phyloP scores from a whole-genome alignment of 1,284 basidiomycete genomes.

The Apiotrichum gracile region DNA sequence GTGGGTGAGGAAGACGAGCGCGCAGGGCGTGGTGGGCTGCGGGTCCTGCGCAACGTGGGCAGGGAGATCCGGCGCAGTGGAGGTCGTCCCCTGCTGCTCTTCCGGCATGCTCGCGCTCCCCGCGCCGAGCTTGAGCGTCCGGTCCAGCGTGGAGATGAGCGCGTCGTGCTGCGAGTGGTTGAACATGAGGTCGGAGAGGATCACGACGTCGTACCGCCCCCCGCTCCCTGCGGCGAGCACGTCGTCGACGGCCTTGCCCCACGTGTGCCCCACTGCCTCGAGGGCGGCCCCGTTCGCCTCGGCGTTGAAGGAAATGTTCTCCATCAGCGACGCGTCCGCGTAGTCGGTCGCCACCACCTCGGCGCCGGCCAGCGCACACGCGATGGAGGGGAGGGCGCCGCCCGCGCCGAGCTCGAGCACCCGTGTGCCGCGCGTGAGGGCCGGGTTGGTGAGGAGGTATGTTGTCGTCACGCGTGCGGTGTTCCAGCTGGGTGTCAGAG shows the following conservation, averaged over 20 bases:
- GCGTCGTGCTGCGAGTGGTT: slow-evolving; percentile 66
- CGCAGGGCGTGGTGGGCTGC: slow-evolving; percentile 49
- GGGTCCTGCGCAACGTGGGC: neutral
- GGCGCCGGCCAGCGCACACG: slow-evolving; percentile 65
- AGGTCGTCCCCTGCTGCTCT: neutral
- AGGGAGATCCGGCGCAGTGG: slow-evolving; percentile 1
- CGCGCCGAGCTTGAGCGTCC: slow-evolving; percentile 42
- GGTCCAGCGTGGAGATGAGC: slow-evolving; percentile 68
- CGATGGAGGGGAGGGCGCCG: slow-evolving; percentile 77
- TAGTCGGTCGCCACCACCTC: slow-evolving; percentile 77
- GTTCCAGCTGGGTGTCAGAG: slow-evolving; percentile 65
- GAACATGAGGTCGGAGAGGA: slow-evolving; percentile 74
- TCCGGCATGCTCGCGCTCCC: neutral
- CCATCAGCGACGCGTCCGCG: slow-evolving; percentile 71
- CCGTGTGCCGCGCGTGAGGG: slow-evolving; percentile 43
- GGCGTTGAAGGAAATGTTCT: slow-evolving; percentile 72
- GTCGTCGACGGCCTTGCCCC: slow-evolving; percentile 65
- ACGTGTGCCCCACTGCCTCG: slow-evolving; percentile 63
- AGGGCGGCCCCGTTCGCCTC: slow-evolving; percentile 1
- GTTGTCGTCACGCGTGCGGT: slow-evolving; percentile 68
- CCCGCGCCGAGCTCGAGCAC: slow-evolving; percentile 92
- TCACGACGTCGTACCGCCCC: slow-evolving; percentile 65
- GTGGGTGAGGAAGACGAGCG: slow-evolving; percentile 88
- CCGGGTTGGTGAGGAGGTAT: slow-evolving; percentile 56
- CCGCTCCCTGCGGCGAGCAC: slow-evolving; percentile 49